Conservation (phyloP, 345 rosid species). For the Isatis tinctoria region DNA sequence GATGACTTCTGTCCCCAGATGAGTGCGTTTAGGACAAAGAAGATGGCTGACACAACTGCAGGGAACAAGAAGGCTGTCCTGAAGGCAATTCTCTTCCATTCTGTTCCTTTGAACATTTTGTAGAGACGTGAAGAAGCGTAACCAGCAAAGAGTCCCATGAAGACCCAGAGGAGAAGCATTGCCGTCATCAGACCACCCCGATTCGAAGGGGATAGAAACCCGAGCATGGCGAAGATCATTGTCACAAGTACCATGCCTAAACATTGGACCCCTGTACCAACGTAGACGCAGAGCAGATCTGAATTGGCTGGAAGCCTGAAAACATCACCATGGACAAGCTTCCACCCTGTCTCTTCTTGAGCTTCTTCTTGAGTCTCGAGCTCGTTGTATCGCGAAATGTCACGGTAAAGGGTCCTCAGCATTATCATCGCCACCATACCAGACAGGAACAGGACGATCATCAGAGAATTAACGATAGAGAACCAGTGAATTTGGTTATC, state of each 20-base stretch:
- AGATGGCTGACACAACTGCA: constrained; percentile 57
- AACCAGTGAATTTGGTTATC: constrained; percentile 89
- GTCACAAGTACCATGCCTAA: constrained; percentile 72
- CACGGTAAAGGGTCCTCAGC: constrained; percentile 81
- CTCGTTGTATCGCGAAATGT: constrained; percentile 77
- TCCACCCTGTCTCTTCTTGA: constrained; percentile 91
- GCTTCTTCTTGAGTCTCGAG: constrained; percentile 91
- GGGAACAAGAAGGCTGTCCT: constrained; percentile 75
- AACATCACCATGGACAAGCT: constrained; percentile 83
- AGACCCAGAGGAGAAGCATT: constrained; percentile 80
- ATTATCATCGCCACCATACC: constrained; percentile 97
- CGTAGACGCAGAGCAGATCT: constrained; percentile 68
- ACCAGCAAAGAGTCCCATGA: constrained; percentile 85
- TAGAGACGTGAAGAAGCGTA: constrained; percentile 62
- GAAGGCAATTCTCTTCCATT: constrained; percentile 70
- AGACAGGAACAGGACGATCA: constrained; percentile 82
- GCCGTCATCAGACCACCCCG: constrained; percentile 91
- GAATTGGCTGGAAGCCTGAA: constrained; percentile 71
- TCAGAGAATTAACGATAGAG: constrained; percentile 76
- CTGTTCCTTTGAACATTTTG: constrained; percentile 78
- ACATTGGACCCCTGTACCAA: constrained; percentile 80
- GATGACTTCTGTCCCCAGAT: constrained; percentile 91
- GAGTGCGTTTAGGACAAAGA: constrained; percentile 70
- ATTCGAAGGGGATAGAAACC: constrained; percentile 84
- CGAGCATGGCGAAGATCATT: constrained; percentile 74